phyloP scores from a whole-genome alignment of 345 rosid species.

The Rhodomyrtus tomentosa region DNA sequence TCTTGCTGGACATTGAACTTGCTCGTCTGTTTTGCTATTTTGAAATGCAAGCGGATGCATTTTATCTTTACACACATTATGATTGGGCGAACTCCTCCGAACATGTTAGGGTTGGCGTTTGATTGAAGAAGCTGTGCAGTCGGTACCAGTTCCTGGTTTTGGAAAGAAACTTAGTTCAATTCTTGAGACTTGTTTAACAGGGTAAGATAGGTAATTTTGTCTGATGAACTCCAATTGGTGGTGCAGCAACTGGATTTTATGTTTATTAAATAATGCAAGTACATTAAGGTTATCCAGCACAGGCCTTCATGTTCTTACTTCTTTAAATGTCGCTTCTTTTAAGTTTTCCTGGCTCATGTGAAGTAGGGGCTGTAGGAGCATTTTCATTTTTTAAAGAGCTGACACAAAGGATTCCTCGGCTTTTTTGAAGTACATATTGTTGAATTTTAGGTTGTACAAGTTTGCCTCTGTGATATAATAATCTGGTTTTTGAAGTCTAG shows the following conservation, averaged over 20 bases:
- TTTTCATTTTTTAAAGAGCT: accelerated
- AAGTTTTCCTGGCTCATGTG: not conserved
- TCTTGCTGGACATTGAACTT: not conserved
- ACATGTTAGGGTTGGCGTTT: constrained; percentile 49
- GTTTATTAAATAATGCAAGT: not conserved
- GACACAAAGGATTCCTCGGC: not conserved
- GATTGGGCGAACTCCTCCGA: not conserved
- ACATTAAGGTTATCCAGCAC: not conserved
- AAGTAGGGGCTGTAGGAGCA: not conserved
- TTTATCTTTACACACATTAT: not conserved
- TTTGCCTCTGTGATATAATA: not conserved
- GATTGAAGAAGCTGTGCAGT: constrained; percentile 57
- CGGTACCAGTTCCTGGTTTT: constrained; percentile 46
- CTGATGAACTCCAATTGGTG: not conserved
- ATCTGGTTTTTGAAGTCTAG: not conserved
- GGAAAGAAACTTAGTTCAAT: constrained; percentile 68
- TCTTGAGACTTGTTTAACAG: constrained; percentile 35
- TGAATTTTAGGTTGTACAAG: not conserved
- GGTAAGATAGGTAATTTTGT: constrained; percentile 28
- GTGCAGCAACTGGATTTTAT: not conserved
- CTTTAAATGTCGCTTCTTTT: not conserved
- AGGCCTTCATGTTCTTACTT: not conserved
- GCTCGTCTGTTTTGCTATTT: not conserved
- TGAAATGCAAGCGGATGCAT: not conserved
- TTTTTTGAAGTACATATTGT: not conserved